Base-by-base conservation (phyloP, 768 basidiomycete species). In the Dioszegia hungarica region DNA sequence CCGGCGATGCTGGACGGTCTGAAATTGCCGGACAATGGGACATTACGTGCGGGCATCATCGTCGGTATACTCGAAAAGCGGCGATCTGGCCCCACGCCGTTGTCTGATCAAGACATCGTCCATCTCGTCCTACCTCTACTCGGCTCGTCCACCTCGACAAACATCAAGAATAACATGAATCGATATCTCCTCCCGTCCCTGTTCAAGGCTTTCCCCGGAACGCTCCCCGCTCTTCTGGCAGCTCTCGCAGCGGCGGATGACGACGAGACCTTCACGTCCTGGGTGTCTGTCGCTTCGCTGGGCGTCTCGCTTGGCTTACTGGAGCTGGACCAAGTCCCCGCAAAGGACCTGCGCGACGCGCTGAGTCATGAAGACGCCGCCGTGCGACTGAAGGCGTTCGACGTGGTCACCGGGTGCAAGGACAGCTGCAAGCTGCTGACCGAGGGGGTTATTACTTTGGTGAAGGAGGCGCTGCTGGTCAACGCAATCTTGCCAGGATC, bases 161-260 rank as follows among this genome's bases (percentile, higher is more conserved):
- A 41, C 3, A 40, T 55, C 8, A 57, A 59, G 40, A 60, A 46
- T 15, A 60, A 65, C 27, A n/a, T 70, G n/a, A 57, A 50, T n/a
- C 63, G 71, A 14, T 68, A 73, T 47, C 54, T 73, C 27, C 53
- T 70, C 9, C 71, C 71, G 15, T 33, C 61, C 2, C 44, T 69
- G 2, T 67, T 69, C 60, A 54, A 58, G 46, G 27, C 39, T 1
- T 33, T 57, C 19, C 63, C 67, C 3, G 15, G 11, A 1, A 24
- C 49, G 11, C 44, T 59, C 2, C 10, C 15, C 3, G 5, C 33
- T 0, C 38, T 72, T 0, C 64, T 70, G 15, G 34, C 29, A 0
- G 3, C 49, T 1, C 54, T 70, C 6, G 34, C 51, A 10, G 15
- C 41, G 11, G 15, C 10, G 8, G 38, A 22, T 4, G n/a, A 17